phyloP scores from a whole-genome alignment of 768 basidiomycete species.

The Lentinus tigrinus region DNA sequence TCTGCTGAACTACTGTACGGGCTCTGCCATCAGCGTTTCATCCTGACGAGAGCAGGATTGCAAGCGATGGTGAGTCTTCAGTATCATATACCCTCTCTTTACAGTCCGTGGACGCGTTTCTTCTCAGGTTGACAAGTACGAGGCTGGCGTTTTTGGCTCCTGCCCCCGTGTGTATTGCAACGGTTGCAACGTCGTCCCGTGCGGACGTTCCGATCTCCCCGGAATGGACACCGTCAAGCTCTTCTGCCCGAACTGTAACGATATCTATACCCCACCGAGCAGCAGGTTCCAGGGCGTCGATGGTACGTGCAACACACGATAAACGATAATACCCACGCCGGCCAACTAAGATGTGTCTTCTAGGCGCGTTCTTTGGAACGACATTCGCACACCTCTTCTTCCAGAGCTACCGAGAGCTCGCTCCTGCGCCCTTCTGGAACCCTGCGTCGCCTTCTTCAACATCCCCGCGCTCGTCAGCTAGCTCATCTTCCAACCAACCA shows the following conservation, averaged over 20 bases:
- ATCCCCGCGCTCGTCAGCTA: conserved; percentile 45
- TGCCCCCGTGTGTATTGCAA: conserved; percentile 96
- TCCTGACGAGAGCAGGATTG: conserved; percentile 90
- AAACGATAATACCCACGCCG: background rate
- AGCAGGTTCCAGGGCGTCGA: conserved; percentile 95
- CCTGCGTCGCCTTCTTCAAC: conserved; percentile 52
- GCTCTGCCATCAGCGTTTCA: conserved; percentile 96
- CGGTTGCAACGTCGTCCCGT: conserved; percentile 86
- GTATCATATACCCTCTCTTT: background rate
- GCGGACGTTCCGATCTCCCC: conserved; percentile 92
- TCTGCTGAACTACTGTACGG: conserved; percentile 98
- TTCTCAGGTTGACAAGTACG: conserved; percentile 90
- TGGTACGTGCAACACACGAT: conserved; percentile 49
- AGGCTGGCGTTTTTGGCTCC: conserved; percentile 83
- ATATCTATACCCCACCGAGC: conserved; percentile 94
- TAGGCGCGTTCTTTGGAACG: conserved; percentile 98
- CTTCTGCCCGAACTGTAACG: conserved; percentile 97
- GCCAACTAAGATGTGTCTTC: conserved; percentile 1
- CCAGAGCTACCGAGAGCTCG: conserved; percentile 95
- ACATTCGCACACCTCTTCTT: conserved; percentile 99
- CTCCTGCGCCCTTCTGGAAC: conserved; percentile 91
- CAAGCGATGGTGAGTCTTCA: conserved; percentile 78
- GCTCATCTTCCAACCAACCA: conserved; percentile 37
- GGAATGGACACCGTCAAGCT: conserved; percentile 97
- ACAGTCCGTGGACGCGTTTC: background rate